These are phyloP conservation scores for Rhodotorula paludigena DNA, from an alignment of 768 basidiomycete species.

Conservation along the genomic window DNA sequence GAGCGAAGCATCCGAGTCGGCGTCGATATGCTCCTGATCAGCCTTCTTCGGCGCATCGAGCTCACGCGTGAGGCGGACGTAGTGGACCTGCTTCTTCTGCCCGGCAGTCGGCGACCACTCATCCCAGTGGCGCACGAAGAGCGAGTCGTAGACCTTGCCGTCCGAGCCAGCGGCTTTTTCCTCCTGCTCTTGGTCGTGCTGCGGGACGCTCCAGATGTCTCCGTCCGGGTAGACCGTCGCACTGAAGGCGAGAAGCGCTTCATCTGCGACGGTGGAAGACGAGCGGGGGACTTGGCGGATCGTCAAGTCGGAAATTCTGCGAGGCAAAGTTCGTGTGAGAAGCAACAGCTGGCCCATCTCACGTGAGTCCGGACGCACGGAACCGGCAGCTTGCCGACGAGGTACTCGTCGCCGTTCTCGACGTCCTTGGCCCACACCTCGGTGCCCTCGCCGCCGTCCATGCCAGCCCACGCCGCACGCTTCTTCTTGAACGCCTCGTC, in stretches of 20 bases:
- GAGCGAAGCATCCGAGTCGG: slow-evolving; percentile 10
- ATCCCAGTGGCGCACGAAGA: slow-evolving; percentile 72
- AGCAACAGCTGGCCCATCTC: too few species aligned
- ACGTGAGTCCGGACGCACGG: slow-evolving; percentile 15
- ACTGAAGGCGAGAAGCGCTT: slow-evolving; percentile 72
- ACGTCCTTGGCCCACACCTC: slow-evolving; percentile 39
- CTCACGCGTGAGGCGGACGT: slow-evolving; percentile 56
- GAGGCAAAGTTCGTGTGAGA: not conserved
- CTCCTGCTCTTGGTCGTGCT: slow-evolving; percentile 62
- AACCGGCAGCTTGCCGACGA: slow-evolving; percentile 38
- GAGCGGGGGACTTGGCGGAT: slow-evolving; percentile 6
- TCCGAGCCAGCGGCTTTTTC: slow-evolving; percentile 62
- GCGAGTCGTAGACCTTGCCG: slow-evolving; percentile 58
- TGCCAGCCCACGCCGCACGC: not conserved
- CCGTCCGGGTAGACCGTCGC: slow-evolving; percentile 75
- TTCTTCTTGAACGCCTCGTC: slow-evolving; percentile 18
- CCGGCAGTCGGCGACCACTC: slow-evolving; percentile 60
- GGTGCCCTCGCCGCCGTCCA: slow-evolving; percentile 27
- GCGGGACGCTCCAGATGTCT: slow-evolving; percentile 61
- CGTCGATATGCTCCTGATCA: slow-evolving; percentile 13
- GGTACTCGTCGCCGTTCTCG: slow-evolving; percentile 22
- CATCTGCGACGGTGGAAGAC: slow-evolving; percentile 50
- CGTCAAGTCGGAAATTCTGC: slow-evolving; percentile 34
- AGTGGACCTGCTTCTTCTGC: slow-evolving; percentile 68
- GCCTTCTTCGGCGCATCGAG: slow-evolving; percentile 28